Evolutionary conservation across 192 early-diverging fungal genomes (phyloP).

Genomic region (Coemansia sp.): DNA sequence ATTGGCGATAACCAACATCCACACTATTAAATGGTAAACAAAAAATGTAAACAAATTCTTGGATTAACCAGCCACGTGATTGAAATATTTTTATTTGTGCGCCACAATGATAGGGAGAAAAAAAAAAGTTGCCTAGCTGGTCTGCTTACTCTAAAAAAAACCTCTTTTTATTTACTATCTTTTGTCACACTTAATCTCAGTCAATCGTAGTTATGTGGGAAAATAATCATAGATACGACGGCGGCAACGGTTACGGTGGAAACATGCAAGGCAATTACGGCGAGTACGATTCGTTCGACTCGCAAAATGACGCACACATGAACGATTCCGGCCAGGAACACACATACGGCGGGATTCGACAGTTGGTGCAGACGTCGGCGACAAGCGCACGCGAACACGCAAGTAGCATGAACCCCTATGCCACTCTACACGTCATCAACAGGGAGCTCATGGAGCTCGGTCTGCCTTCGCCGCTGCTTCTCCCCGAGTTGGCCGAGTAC

Average conservation of each 20-base stretch:
- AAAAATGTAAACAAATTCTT: background rate
- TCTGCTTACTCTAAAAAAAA: no score
- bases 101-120: no score
- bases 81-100: no score
- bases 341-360: slow-evolving; percentile 45
- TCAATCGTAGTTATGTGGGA: slow-evolving; percentile 27
- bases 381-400: slow-evolving; percentile 24
- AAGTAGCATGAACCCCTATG: slow-evolving; percentile 28
- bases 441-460: slow-evolving; percentile 51
- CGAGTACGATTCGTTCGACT: slow-evolving; percentile 44
- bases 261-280: slow-evolving; percentile 1
- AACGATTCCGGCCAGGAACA: slow-evolving; percentile 2
- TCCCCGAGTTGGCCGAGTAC: slow-evolving; percentile 39
- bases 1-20: no score
- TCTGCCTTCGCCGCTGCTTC: slow-evolving; percentile 43
- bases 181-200: no score
- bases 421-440: slow-evolving; percentile 44
- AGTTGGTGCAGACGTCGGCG: slow-evolving; percentile 50
- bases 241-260: background rate
- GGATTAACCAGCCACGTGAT: no score
- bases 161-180: no score
- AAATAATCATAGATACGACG: slow-evolving; percentile 11
- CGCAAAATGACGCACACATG: slow-evolving; percentile 6
- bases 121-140: no score
- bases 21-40: background rate